Evolutionary conservation across 2,329 filamentous ascomycete genomes (phyloP), one percentile per base, ranked within the genome.

Genomic region (Diaporthe australafricana): DNA sequence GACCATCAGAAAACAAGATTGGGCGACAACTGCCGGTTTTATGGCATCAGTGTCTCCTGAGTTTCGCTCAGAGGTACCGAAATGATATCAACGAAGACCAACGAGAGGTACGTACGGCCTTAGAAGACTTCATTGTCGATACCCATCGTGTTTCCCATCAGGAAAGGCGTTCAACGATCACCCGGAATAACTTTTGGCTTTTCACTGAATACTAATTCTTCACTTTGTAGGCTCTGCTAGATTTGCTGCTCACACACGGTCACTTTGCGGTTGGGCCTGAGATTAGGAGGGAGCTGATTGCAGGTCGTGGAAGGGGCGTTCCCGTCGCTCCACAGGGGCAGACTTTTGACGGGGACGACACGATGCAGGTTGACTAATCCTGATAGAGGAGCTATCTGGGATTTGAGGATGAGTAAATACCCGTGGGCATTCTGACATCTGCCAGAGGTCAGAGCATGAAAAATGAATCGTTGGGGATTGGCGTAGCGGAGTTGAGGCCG

Each of bases 41-140:
- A 70, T 99, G 96, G 95, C 96, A 99, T 82, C 96, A 98, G 84
- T 95, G 93, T 77, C 86, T 99, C 38, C 84, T 99, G 69, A 93
- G 94, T 2, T 99, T 99, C 83, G 95, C 96, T 32, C 93, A 98
- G 83, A 88, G 96, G 70, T 99, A 98, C 84, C 92, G 95, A 79
- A 97, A 98, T 76, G 96, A 98, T 81, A 96, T 98, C 77, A 98
- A 95, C 1, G 95, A 98, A 81, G 95, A 98, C 76, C 95, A 98
- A 85, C 88, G 95, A 78, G 93, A 74, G 68, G 78, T 79, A 71
- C 69, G 77, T 74, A 11, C 35, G 30, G 8, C 11, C 14, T 25
- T 50, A 11, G 45, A 20, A 16, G 42, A 20, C 11, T 20, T 50
- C 22, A 9, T 9, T 8, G 52, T 53, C 3, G 25, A 45, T 32